Evolutionary conservation across 768 basidiomycete genomes (phyloP).

Genomic region (Terana coerulea): DNA sequence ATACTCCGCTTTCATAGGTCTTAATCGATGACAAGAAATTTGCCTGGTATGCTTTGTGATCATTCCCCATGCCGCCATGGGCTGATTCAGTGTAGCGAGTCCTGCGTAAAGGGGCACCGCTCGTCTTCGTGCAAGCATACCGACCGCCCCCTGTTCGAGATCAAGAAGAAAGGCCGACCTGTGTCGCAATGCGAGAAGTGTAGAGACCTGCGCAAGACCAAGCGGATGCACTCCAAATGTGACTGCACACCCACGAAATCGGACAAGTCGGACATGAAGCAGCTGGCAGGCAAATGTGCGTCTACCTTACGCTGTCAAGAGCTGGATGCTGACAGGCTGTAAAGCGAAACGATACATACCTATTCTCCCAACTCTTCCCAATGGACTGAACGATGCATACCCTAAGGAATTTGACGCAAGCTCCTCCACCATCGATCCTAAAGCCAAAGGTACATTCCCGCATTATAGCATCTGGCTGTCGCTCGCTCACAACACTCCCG

Average conservation of each 20-base stretch:
- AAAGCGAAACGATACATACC: constrained; percentile 53
- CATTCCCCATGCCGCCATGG: background rate
- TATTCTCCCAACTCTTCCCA: constrained; percentile 67
- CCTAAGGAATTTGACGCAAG: constrained; percentile 18
- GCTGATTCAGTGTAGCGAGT: constrained; percentile 51
- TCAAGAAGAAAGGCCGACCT: constrained; percentile 60
- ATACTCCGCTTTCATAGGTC: constrained; percentile 37
- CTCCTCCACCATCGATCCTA: constrained; percentile 34
- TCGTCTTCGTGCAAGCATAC: constrained; percentile 22
- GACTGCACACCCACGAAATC: constrained; percentile 2
- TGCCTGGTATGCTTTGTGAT: constrained; percentile 59
- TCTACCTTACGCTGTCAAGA: background rate
- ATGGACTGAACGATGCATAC: constrained; percentile 61
- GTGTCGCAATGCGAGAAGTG: constrained; percentile 47
- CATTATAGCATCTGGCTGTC: too few species aligned
- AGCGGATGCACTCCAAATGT: constrained; percentile 22
- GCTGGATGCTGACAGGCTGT: background rate
- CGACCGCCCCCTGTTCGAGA: constrained; percentile 82
- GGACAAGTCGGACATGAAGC: constrained; percentile 10
- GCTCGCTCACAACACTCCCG: constrained; percentile 7
- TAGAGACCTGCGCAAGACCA: constrained; percentile 36
- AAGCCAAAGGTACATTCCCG: constrained; percentile 17
- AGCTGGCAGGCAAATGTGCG: constrained; percentile 13
- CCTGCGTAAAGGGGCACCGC: constrained; percentile 82
- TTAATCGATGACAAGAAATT: constrained; percentile 76